These are phyloP conservation scores for Hemileia vastatrix DNA, from an alignment of 1,284 basidiomycete species.

Conservation along the genomic window DNA sequence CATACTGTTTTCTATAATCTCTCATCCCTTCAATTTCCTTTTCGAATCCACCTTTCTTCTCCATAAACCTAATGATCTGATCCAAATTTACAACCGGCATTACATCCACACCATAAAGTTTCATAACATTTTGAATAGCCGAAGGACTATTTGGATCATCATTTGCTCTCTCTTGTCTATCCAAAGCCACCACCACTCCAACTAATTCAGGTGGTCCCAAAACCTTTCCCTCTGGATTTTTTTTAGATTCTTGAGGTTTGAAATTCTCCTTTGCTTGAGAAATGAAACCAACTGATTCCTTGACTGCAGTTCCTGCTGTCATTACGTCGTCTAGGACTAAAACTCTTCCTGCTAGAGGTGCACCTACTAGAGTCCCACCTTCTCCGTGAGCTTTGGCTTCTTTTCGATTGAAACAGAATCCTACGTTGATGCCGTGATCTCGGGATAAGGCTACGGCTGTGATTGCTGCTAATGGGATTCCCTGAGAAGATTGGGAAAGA, in stretches of 20 bases:
- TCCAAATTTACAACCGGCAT: slow-evolving; percentile 70
- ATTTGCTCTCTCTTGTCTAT: slow-evolving; percentile 75
- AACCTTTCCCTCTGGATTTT: too few relatives aligned
- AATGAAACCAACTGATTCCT: slow-evolving; percentile 67
- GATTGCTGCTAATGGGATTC: slow-evolving; percentile 83
- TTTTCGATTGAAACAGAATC: slow-evolving; percentile 87
- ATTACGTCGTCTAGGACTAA: slow-evolving; percentile 94
- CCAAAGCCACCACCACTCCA: slow-evolving; percentile 81
- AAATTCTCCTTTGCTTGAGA: slow-evolving; percentile 55
- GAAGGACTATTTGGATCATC: slow-evolving; percentile 54
- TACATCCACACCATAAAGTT: slow-evolving; percentile 57
- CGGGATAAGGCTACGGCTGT: slow-evolving; percentile 64
- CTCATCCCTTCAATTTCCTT: slow-evolving; percentile 67
- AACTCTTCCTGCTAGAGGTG: slow-evolving; percentile 64
- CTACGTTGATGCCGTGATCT: slow-evolving; percentile 52
- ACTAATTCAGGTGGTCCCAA: too few relatives aligned
- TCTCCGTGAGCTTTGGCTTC: slow-evolving; percentile 95
- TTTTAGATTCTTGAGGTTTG: too few relatives aligned
- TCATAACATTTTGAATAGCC: slow-evolving; percentile 76
- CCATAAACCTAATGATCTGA: slow-evolving; percentile 76
- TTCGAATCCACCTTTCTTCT: slow-evolving; percentile 54
- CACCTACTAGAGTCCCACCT: slow-evolving; percentile 86
- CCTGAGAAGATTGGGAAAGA: too few relatives aligned
- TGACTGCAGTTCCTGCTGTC: slow-evolving; percentile 86
- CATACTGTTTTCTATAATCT: slow-evolving; percentile 70